Evolutionary conservation across 2,329 filamentous ascomycete species (phyloP).

Genomic region (Xylogone sp.): DNA sequence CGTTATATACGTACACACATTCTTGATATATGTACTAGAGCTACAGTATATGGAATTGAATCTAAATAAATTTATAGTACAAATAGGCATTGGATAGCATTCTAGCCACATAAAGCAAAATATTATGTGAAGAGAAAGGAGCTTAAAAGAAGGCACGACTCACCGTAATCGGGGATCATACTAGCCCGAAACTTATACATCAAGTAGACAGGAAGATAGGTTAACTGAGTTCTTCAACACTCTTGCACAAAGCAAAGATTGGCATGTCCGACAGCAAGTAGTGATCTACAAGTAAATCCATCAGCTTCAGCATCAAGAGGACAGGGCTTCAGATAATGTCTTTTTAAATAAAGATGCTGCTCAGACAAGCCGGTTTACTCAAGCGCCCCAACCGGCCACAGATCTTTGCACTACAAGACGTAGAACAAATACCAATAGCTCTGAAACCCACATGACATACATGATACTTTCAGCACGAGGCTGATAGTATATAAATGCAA

Average conservation of each 20-base stretch:
- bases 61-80: too few species aligned
- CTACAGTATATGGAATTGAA: too few species aligned
- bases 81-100: too few species aligned
- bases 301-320: neutral
- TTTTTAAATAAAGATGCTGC: constrained; percentile 18
- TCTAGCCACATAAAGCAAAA: too few species aligned
- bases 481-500: constrained; percentile 41
- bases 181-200: too few species aligned
- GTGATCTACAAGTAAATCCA: neutral
- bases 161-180: too few species aligned
- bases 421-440: constrained; percentile 43
- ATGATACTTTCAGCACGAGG: constrained; percentile 17
- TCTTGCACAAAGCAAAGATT: neutral
- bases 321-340: neutral
- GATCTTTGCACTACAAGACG: constrained; percentile 53
- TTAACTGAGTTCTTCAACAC: too few species aligned
- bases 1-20: too few species aligned
- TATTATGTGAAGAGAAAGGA: too few species aligned
- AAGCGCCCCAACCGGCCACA: constrained; percentile 58
- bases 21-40: too few species aligned
- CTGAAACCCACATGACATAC: constrained; percentile 59
- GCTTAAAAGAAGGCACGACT: too few species aligned
- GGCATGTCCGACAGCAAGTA: neutral
- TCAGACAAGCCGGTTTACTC: constrained; percentile 70
- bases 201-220: too few species aligned